phyloP scores from a whole-genome alignment of 2,329 filamentous ascomycete species.

The Gnomoniopsis smithogilvyi region DNA sequence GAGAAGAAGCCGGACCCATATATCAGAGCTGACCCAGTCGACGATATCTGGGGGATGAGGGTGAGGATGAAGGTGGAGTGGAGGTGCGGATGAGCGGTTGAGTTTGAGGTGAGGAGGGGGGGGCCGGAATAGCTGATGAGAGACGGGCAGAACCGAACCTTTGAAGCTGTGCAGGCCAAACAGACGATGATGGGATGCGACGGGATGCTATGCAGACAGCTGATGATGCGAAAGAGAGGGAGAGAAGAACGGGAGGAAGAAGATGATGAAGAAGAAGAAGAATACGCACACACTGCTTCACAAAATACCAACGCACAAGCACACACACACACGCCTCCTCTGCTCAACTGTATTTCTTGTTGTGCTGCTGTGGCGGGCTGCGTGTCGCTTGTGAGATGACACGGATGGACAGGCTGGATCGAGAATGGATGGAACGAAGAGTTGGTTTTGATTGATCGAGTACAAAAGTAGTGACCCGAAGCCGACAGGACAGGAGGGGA shows the following conservation, averaged over 20 bases:
- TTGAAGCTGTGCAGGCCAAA: no score
- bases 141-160: slow-evolving; percentile 3
- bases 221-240: not conserved
- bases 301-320: not conserved
- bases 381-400: slow-evolving; percentile 2
- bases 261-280: not conserved
- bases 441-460: not conserved
- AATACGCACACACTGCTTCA: slow-evolving; percentile 6
- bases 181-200: no score
- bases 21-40: not conserved
- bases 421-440: not conserved
- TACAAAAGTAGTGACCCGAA: not conserved
- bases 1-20: not conserved
- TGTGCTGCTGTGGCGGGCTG: not conserved
- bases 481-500: not conserved
- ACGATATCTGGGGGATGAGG: not conserved
- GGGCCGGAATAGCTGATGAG: not conserved
- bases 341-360: not conserved
- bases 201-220: not conserved
- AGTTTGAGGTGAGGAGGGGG: not conserved
- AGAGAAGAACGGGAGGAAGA: not conserved
- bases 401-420: not conserved
- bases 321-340: not conserved
- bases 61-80: not conserved
- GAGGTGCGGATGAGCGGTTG: not conserved